Evolutionary conservation across 23 red algal genomes (phyloP), one percentile per base, ranked within the genome.

Genomic region (Gracilaria gracilis): DNA sequence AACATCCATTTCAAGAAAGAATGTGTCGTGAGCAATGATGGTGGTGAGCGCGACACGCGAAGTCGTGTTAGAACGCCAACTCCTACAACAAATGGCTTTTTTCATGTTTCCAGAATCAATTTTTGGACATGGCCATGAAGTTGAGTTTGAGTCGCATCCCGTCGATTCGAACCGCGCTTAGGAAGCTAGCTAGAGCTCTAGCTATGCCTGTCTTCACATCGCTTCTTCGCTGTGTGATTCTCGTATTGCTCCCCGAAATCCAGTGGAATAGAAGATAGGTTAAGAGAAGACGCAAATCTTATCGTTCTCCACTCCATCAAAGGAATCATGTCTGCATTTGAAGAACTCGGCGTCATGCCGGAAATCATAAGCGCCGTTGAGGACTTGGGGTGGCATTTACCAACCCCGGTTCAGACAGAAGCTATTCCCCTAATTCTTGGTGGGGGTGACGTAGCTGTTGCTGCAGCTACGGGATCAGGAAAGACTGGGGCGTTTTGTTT

Each of bases 401-500:
- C 97, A 1, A 96, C 89, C 19, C 83, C 90, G 15, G 95, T 96
- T 74, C 97, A 99, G 77, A 79, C 75, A 17, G 94, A 96, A 70
- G 86, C 93, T 50, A 66, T 99, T 35, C 97, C 97, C 37, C 89
- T 92, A 31, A 95, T 95, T 58, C 93, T 99, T 23, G 88, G 82
- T 11, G 97, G 97, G 9, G 72, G 83, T 7, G 97, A 99, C 62
- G 85, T 99, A 25, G 89, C 95, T 24, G 97, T 95, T 21, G 91
- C 95, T 33, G 97, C 97, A 2, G 87, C 96, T 69, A 99, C 97
- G 8, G 97, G 97, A 55, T 94, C 94, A 38, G 97, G 97, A 32
- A 99, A 99, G 88, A 99, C 97, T 27, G 97, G 91, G 16, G 97
- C 97, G 9, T 99, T 99, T 76, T 88, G 88, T 51, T 71, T 99